phyloP scores from a whole-genome alignment of 805 yeast species.

The Myxozyma neglecta region DNA sequence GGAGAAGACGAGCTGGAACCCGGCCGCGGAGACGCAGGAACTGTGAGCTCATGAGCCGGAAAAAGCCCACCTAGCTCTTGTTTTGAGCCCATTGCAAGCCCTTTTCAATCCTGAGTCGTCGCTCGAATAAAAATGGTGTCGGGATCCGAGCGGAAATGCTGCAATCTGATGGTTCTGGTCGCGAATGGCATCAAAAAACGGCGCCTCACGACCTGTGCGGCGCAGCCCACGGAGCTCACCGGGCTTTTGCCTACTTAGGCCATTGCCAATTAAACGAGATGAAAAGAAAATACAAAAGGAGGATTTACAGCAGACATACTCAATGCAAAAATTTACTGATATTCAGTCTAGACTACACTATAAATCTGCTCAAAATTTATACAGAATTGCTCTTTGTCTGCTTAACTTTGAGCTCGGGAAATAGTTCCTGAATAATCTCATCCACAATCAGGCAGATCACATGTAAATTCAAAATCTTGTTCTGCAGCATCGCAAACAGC shows the following conservation, averaged over 20 bases:
- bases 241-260: too few species aligned
- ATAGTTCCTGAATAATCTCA: slow-evolving; percentile 25
- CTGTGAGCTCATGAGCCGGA: background rate
- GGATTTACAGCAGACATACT: too few species aligned
- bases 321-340: too few species aligned
- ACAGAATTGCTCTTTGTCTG: background rate
- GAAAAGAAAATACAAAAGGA: too few species aligned
- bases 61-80: background rate
- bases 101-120: too few species aligned
- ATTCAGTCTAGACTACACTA: background rate
- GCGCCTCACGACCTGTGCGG: background rate
- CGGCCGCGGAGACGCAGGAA: background rate
- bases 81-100: background rate
- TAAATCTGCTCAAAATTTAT: background rate
- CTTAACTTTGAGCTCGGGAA: slow-evolving; percentile 20
- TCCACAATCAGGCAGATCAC: slow-evolving; percentile 43
- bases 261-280: too few species aligned
- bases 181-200: too few species aligned
- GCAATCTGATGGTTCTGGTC: too few species aligned
- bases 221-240: background rate
- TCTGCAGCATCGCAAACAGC: slow-evolving; percentile 69
- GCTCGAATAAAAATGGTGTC: too few species aligned
- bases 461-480: slow-evolving; percentile 66
- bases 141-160: too few species aligned
- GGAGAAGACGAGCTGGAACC: background rate